Percentiles rank a stretch among this genome's conserved stretches.
phyloP scores from a whole-genome alignment of 495 filamentous ascomycete species.

The Rusavskia elegans region DNA sequence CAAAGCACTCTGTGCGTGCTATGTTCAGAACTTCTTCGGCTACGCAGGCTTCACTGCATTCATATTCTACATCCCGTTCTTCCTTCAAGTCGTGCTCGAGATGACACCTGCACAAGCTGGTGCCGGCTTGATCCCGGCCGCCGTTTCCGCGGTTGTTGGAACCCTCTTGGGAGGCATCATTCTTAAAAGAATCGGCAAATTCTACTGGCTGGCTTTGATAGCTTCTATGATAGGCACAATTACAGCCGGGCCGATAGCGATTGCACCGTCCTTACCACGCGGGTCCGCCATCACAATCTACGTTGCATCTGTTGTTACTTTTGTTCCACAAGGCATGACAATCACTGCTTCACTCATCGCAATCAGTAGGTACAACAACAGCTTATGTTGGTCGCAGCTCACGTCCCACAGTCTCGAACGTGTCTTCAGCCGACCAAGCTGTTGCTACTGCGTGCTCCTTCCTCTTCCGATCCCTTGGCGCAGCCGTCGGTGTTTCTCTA shows the following conservation, averaged over 20 bases:
- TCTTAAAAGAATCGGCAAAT: conserved; percentile 5
- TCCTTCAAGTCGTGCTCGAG: conserved; percentile 2
- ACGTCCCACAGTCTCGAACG: conserved; percentile 2
- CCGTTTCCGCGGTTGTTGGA: conserved; percentile 1
- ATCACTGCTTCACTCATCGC: conserved; percentile 6
- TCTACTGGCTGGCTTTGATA: conserved; percentile 3
- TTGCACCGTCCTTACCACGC: conserved; percentile 12
- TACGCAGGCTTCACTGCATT: conserved; percentile 3
- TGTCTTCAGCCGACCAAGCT: conserved; percentile 6
- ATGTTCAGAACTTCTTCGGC: conserved; percentile 3
- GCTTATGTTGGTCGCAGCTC: neutral
- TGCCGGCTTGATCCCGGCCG: conserved; percentile 1
- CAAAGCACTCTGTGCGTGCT: conserved; percentile 6
- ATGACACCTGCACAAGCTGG: conserved; percentile 6
- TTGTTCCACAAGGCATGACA: conserved; percentile 4
- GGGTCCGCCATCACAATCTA: conserved; percentile 6
- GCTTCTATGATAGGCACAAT: neutral
- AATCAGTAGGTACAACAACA: neutral
- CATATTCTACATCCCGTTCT: conserved; percentile 4
- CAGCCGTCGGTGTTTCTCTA: conserved; percentile 6
- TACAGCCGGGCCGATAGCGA: conserved; percentile 1
- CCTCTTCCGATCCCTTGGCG: conserved; percentile 8
- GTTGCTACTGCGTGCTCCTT: conserved; percentile 7
- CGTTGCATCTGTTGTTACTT: conserved; percentile 2
- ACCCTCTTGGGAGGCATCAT: conserved; percentile 3